Base-by-base conservation (phyloP, 371 early-diverging fungal species). In the Lichtheimia corymbifera region DNA sequence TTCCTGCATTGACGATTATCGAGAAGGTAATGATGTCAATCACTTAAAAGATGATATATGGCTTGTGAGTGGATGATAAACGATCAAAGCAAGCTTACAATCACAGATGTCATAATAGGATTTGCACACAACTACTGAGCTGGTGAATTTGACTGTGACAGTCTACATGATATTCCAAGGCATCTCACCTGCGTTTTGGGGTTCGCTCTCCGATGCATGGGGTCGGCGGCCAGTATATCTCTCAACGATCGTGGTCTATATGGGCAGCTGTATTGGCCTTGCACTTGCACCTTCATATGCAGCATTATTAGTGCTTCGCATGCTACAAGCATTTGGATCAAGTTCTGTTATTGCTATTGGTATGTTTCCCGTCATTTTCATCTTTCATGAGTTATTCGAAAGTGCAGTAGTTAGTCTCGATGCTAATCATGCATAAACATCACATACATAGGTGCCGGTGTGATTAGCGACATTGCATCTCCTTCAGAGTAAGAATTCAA, bases 271-370 rank as follows among this genome's bases (percentile, higher is more conserved):
- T 51, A 61, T 87, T 17, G 83, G 83, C 20, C 76, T 81, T 5
- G 85, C 86, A n/a, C 55, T 84, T 28, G 73, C 85, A 11, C 69
- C 63, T 14, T 74, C 62, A 30, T 73, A 80, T 50, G 62, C 73
- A 14, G 70, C 76, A 47, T 72, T 88, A 40, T 66, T 87, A 40
- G 72, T 71, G n/a, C 75, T 83, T 59, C 83, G 88, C 3, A 69
- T 83, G 43, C 63, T 88, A 30, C 88, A 88, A 62, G 74, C 85
- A 1, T 79, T 79, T 13, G 86, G 88, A 0, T 65, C 83, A 3
- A 82, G 83, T 30, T 83, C 88, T 0, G 84, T 80, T 5, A 72
- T 86, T 28, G 73, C 85, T 0, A 75, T 89, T 3, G 88, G 88
- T 61, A 43, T 45, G 45, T 12, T 49, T 9, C 22, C 2, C 2